These are phyloP conservation scores for Ustilago lituana DNA, from an alignment of 1,284 basidiomycete species.

Conservation along the genomic window DNA sequence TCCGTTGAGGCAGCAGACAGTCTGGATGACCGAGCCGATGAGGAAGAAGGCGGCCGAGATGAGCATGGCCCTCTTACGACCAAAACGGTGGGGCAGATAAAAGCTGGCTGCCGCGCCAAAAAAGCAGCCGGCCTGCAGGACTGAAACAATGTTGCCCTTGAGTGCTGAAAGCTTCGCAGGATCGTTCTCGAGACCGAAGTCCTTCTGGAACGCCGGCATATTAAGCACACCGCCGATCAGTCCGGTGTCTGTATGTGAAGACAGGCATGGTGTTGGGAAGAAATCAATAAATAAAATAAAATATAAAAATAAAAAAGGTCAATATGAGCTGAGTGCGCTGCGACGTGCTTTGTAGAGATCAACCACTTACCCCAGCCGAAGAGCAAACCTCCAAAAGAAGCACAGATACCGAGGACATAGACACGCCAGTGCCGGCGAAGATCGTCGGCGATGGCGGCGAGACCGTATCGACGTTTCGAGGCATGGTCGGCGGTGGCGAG, in stretches of 20 bases:
- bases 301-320: too few relatives aligned
- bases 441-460: conserved; percentile 17
- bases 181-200: conserved; percentile 34
- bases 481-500: conserved; percentile 11
- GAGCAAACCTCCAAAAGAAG: conserved; percentile 38
- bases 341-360: too few relatives aligned
- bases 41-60: conserved; percentile 57
- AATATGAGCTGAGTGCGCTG: too few relatives aligned
- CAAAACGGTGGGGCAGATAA: conserved; percentile 58
- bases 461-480: conserved; percentile 12
- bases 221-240: conserved; percentile 45
- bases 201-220: conserved; percentile 40
- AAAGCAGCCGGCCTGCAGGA: conserved; percentile 61
- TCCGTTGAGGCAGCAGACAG: conserved; percentile 42
- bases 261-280: too few relatives aligned
- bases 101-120: conserved; percentile 60
- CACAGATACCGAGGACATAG: conserved; percentile 37
- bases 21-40: conserved; percentile 61
- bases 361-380: conserved; percentile 55
- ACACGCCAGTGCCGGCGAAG: conserved; percentile 42
- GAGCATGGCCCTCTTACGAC: conserved; percentile 55
- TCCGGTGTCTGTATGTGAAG: too few relatives aligned
- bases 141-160: conserved; percentile 61
- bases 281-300: too few relatives aligned
- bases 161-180: conserved; percentile 38